Percentiles rank a stretch among this genome's conserved stretches.
Evolutionary conservation across 108 stramenopile species (phyloP).

Genomic region (Skeletonema costatum): DNA sequence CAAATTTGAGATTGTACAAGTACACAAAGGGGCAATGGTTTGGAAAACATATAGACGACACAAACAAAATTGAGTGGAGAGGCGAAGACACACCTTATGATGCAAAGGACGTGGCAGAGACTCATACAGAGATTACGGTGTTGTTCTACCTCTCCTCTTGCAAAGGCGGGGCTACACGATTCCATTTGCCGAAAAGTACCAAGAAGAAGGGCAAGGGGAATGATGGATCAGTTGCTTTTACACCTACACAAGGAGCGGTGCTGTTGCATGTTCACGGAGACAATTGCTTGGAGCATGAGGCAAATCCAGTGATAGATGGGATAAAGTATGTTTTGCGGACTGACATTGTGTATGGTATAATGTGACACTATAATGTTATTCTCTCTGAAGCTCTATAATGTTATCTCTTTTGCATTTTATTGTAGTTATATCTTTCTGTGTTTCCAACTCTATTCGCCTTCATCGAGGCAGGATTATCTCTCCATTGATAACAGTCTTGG

Average conservation of each 20-base stretch:
- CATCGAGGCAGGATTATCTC: not conserved
- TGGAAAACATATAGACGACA: conserved; percentile 86
- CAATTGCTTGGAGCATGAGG: conserved; percentile 88
- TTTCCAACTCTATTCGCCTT: not conserved
- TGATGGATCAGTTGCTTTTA: conserved; percentile 52
- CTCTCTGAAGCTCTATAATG: too few species aligned
- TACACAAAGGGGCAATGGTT: conserved; percentile 84
- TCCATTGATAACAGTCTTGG: not conserved
- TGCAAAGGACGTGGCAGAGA: conserved; percentile 10
- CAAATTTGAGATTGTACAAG: conserved; percentile 86
- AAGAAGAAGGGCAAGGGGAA: conserved; percentile 11
- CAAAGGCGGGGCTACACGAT: conserved; percentile 75
- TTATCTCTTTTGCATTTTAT: not conserved
- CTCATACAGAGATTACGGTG: conserved; percentile 81
- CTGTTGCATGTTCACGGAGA: conserved; percentile 89
- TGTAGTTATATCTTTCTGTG: not conserved
- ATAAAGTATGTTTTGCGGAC: conserved; percentile 84
- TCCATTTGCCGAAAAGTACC: conserved; percentile 52
- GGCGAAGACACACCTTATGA: not conserved
- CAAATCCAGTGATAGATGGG: conserved; percentile 77
- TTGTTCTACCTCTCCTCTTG: conserved; percentile 82
- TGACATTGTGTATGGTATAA: conserved; percentile 60
- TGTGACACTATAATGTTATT: not conserved
- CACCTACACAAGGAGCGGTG: conserved; percentile 69
- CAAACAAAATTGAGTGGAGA: conserved; percentile 37